phyloP scores from a whole-genome alignment of 495 filamentous ascomycete species.

The Talaromyces liani region DNA sequence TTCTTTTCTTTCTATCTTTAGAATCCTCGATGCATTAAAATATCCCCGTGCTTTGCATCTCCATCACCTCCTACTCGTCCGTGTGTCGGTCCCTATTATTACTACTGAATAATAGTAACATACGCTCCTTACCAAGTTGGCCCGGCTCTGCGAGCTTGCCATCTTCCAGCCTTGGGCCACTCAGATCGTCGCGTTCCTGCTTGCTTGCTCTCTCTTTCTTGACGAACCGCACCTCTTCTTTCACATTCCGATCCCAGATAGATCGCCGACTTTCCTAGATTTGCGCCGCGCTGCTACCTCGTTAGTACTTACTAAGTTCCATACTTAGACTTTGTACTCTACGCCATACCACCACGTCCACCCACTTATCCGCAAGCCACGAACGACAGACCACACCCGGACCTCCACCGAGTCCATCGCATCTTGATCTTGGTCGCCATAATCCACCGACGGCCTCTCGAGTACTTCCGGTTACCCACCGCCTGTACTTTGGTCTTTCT shows the following conservation, averaged over 20 bases:
- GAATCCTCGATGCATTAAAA: slow-evolving; percentile 16
- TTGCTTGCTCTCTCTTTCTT: background rate
- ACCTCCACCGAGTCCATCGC: background rate
- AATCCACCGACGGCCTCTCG: background rate
- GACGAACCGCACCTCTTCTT: background rate
- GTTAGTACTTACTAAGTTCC: background rate
- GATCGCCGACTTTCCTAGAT: background rate
- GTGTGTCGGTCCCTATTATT: background rate
- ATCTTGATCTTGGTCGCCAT: background rate
- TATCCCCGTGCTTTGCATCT: background rate
- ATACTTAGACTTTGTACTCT: background rate
- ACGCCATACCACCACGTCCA: background rate
- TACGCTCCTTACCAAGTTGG: background rate
- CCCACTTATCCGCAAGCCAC: background rate
- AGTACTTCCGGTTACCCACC: background rate
- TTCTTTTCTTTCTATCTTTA: slow-evolving; percentile 25
- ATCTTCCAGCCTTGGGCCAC: background rate
- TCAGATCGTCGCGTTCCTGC: background rate
- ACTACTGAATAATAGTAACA: background rate
- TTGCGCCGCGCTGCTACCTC: background rate
- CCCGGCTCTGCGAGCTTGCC: background rate
- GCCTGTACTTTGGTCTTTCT: background rate
- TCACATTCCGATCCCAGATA: background rate
- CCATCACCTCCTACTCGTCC: background rate
- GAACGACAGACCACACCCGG: background rate